Evolutionary conservation across 2,329 filamentous ascomycete genomes (phyloP).

Genomic region (Tothia fuscella): DNA sequence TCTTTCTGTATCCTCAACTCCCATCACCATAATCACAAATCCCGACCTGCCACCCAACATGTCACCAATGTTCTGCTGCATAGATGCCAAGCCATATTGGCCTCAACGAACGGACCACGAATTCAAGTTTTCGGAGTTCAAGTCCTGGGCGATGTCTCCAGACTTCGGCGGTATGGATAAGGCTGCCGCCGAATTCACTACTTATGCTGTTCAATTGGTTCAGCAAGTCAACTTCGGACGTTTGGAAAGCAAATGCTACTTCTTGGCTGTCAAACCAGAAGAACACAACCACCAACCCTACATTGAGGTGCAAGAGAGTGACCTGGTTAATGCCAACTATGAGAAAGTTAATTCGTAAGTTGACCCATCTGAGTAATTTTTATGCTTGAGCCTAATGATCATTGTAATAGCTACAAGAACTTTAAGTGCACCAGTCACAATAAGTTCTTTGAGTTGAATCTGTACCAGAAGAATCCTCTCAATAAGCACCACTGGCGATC

Average conservation of each 20-base stretch:
- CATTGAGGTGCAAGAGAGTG: conserved; percentile 25
- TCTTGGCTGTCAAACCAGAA: conserved; percentile 21
- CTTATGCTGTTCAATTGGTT: conserved; percentile 30
- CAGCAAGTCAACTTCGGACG: conserved; percentile 35
- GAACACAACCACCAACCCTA: conserved; percentile 16
- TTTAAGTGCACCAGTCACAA: conserved; percentile 32
- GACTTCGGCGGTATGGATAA: conserved; percentile 10
- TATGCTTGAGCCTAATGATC: background rate
- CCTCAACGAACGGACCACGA: conserved; percentile 14
- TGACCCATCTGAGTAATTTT: background rate
- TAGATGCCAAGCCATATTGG: conserved; percentile 13
- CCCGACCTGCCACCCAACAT: conserved; percentile 14
- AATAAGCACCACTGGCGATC: conserved; percentile 35
- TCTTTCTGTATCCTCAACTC: no score
- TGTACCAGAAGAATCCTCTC: conserved; percentile 36
- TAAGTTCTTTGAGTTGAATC: conserved; percentile 38
- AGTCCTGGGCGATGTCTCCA: conserved; percentile 22
- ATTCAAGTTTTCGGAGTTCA: conserved; percentile 17
- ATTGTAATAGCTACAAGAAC: conserved; percentile 33
- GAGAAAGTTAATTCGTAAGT: conserved; percentile 34
- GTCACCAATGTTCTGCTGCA: conserved; percentile 18
- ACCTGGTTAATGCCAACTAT: conserved; percentile 31
- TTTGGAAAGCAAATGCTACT: conserved; percentile 34
- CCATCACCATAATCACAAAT: no score
- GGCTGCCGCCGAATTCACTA: conserved; percentile 5